Conservation (phyloP, 176 grass and related monocot genomes). For the Thalia dealbata region DNA sequence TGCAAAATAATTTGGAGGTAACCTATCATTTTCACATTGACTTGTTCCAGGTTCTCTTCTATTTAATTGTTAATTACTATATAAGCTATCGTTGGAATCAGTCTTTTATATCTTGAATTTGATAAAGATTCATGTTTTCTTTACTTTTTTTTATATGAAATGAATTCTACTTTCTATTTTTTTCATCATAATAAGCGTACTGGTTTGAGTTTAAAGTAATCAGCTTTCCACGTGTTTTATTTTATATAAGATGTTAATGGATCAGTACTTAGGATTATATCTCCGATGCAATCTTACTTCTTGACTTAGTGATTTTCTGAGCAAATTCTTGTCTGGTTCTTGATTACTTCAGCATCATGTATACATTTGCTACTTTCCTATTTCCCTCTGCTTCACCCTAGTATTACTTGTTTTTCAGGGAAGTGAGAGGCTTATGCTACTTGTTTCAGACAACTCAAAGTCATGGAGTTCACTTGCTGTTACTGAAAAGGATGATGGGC, state of each 20-base stretch:
- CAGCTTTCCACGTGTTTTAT: neutral
- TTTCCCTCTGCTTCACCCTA: constrained; percentile 11
- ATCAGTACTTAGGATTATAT: neutral
- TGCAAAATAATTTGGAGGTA: neutral
- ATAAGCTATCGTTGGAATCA: neutral
- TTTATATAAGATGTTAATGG: neutral
- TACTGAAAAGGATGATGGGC: constrained; percentile 26
- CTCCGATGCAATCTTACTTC: neutral
- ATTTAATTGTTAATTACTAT: too few species aligned
- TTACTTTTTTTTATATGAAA: neutral
- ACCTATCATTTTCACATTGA: neutral
- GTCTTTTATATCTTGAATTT: neutral
- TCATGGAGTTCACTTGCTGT: constrained; percentile 30
- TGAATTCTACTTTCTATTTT: neutral
- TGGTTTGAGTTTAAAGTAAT: neutral
- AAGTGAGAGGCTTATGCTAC: constrained; percentile 65
- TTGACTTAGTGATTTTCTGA: neutral
- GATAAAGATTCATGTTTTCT: neutral
- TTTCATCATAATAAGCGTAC: neutral
- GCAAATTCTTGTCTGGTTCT: neutral
- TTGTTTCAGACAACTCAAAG: constrained; percentile 63
- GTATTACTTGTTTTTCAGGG: constrained; percentile 46
- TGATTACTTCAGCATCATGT: neutral
- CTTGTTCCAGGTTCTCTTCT: neutral
- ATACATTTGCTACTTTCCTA: neutral